Conservation (phyloP, 139 green algal species). For the Tetradesmus lagerheimii region DNA sequence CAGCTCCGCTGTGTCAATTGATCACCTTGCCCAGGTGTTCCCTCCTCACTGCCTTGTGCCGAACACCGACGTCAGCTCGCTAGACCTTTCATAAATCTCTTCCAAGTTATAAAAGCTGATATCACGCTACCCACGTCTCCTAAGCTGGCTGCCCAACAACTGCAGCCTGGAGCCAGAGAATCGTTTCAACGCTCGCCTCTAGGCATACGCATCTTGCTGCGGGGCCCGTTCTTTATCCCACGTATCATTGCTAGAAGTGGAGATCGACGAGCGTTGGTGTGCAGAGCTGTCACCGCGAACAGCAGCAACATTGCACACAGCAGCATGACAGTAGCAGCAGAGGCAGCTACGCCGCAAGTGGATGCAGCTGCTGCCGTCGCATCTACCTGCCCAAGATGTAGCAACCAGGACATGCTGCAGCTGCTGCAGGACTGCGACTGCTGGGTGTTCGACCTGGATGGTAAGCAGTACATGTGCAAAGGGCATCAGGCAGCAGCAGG, state of each 20-base stretch:
- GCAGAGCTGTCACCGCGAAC: background rate
- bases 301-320: background rate
- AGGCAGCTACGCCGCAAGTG: background rate
- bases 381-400: background rate
- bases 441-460: conserved; percentile 62
- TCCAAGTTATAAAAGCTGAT: too few relatives aligned
- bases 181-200: background rate
- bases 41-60: too few relatives aligned
- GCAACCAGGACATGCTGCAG: conserved; percentile 43
- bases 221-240: background rate
- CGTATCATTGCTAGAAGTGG: background rate
- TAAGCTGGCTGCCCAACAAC: background rate
- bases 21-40: too few relatives aligned
- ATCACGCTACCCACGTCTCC: too few relatives aligned
- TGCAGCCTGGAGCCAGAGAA: background rate
- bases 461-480: conserved; percentile 6
- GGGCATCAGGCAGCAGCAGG: background rate
- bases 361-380: background rate
- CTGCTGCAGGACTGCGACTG: conserved; percentile 53
- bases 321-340: background rate
- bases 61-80: too few relatives aligned
- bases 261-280: background rate
- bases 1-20: too few relatives aligned
- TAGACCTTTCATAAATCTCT: too few relatives aligned
- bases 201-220: background rate